These are phyloP conservation scores for Panus rudis DNA, from an alignment of 768 basidiomycete genomes.

Conservation along the genomic window DNA sequence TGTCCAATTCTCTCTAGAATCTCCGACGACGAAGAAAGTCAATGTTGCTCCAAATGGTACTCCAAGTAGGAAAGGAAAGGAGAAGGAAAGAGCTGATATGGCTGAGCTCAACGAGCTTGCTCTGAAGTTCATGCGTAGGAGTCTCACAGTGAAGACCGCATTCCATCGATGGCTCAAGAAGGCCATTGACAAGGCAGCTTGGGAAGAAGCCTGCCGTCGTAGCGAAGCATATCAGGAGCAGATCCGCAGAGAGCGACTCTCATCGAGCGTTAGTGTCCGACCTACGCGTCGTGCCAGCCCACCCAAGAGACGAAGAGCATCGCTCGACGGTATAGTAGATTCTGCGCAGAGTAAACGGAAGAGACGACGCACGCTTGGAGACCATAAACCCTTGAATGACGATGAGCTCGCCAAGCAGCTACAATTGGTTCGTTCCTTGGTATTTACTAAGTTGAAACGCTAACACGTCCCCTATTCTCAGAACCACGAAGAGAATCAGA, in stretches of 20 bases:
- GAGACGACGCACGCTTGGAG: conserved; percentile 31
- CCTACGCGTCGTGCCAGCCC: background rate
- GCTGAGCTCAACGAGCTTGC: conserved; percentile 7
- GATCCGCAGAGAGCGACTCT: conserved; percentile 29
- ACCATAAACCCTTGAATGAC: conserved; percentile 50
- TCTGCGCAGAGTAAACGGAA: conserved; percentile 15
- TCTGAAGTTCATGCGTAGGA: conserved; percentile 1
- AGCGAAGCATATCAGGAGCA: conserved; percentile 58
- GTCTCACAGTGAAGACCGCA: conserved; percentile 30
- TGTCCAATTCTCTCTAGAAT: conserved; percentile 1
- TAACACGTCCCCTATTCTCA: conserved; percentile 20
- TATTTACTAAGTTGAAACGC: background rate
- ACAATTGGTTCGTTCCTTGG: conserved; percentile 48
- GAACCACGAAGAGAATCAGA: conserved; percentile 68
- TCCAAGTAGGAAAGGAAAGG: conserved; percentile 6
- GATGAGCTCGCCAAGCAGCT: conserved; percentile 59
- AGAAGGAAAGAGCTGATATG: conserved; percentile 3
- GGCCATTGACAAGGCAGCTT: conserved; percentile 38
- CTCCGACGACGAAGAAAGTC: background rate
- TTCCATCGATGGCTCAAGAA: conserved; percentile 44
- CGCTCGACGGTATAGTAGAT: conserved; percentile 14
- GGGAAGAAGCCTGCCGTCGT: conserved; percentile 53
- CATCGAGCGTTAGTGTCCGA: conserved; percentile 17
- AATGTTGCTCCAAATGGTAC: background rate
- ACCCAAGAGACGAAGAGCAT: conserved; percentile 21